These are phyloP conservation scores for Neonectria neomacrospora DNA, from an alignment of 2,329 filamentous ascomycete genomes.

Conservation along the genomic window DNA sequence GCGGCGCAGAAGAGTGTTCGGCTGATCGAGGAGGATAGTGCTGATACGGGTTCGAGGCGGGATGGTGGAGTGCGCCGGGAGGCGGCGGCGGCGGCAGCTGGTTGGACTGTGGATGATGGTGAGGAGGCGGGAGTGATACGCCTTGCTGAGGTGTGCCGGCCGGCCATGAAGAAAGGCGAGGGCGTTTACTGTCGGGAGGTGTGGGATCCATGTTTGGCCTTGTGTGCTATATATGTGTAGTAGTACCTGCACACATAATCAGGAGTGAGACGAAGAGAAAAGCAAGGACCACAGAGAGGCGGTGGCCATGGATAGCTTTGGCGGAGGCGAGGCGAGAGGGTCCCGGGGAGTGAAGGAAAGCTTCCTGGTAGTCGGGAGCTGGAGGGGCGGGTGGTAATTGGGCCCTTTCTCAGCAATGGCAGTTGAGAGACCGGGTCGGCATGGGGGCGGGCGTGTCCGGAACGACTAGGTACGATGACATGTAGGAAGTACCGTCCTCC, in stretches of 20 bases:
- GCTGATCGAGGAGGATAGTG: constrained; percentile 51
- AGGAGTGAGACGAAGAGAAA: constrained; percentile 50
- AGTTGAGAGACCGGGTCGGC: constrained; percentile 43
- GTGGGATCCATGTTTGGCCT: constrained; percentile 70
- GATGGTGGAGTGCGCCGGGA: constrained; percentile 45
- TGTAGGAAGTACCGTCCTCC: constrained; percentile 42
- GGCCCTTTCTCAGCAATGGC: constrained; percentile 43
- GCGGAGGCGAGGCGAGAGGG: constrained; percentile 44
- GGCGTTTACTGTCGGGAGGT: constrained; percentile 69
- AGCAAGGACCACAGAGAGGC: constrained; percentile 53
- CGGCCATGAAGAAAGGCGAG: constrained; percentile 64
- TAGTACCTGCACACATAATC: constrained; percentile 51
- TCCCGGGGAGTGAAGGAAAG: constrained; percentile 45
- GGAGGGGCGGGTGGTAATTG: constrained; percentile 46
- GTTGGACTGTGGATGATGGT: constrained; percentile 41
- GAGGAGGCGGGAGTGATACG: constrained; percentile 56
- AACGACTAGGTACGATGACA: constrained; percentile 47
- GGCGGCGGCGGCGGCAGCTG: constrained; percentile 45
- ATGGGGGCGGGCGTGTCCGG: constrained; percentile 48
- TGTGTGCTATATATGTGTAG: constrained; percentile 52
- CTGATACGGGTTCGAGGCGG: constrained; percentile 54
- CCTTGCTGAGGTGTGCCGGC: constrained; percentile 59
- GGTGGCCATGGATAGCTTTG: constrained; percentile 48
- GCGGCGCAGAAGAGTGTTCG: constrained; percentile 48
- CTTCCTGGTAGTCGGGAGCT: constrained; percentile 45